Evolutionary conservation across 768 basidiomycete genomes (phyloP).

Genomic region (Antrodiella citrinella): DNA sequence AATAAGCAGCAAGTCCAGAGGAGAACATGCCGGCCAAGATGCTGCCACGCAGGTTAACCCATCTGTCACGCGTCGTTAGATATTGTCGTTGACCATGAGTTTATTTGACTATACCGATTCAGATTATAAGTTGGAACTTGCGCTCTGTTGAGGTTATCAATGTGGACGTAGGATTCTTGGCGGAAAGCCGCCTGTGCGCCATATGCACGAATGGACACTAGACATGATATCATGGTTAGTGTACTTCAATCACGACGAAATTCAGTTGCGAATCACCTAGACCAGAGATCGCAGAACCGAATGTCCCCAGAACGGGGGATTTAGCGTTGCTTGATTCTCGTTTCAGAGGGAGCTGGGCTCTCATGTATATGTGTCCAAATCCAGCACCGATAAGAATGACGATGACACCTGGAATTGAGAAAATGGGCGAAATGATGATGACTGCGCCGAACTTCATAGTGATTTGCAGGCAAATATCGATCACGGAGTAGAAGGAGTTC

Average conservation of each 20-base stretch:
- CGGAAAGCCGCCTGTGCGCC: constrained; percentile 39
- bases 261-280: constrained; percentile 22
- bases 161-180: constrained; percentile 33
- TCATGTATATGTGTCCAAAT: constrained; percentile 44
- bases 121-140: constrained; percentile 39
- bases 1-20: constrained; percentile 39
- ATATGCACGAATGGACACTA: constrained; percentile 47
- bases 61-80: constrained; percentile 27
- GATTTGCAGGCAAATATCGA: constrained; percentile 27
- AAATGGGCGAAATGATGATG: constrained; percentile 29
- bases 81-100: too few relatives aligned
- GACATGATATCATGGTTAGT: neutral
- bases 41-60: constrained; percentile 50
- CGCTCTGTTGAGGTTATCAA: constrained; percentile 39
- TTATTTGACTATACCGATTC: constrained; percentile 31
- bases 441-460: constrained; percentile 30
- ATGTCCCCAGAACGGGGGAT: constrained; percentile 41
- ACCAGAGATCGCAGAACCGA: constrained; percentile 44
- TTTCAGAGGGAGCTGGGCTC: constrained; percentile 48
- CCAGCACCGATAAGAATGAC: constrained; percentile 32
- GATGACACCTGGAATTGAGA: constrained; percentile 29
- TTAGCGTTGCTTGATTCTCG: constrained; percentile 45
- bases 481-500: constrained; percentile 16
- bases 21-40: constrained; percentile 44
- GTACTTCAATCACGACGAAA: neutral